These are phyloP conservation scores for Tilletia caries DNA, from an alignment of 1,284 basidiomycete genomes.

Conservation along the genomic window DNA sequence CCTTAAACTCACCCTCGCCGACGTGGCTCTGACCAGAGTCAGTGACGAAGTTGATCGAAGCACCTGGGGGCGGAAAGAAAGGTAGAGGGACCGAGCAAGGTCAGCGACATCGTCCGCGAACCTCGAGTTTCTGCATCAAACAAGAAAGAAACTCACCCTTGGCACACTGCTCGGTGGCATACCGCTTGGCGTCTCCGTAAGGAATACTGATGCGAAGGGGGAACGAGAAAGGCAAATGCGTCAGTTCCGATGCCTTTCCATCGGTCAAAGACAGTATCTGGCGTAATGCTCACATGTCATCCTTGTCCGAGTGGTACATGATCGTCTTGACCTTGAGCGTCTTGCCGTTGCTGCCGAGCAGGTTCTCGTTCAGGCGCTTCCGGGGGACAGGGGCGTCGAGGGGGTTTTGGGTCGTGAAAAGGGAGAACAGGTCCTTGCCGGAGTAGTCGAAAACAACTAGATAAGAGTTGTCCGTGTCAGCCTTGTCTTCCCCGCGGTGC, in stretches of 20 bases:
- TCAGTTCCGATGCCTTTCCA: no score
- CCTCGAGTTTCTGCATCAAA: not conserved
- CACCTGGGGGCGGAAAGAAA: conserved; percentile 12
- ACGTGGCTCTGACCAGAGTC: conserved; percentile 24
- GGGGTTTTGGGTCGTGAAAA: conserved; percentile 33
- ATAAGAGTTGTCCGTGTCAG: not conserved
- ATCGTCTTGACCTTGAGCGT: conserved; percentile 38
- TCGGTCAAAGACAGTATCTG: no score
- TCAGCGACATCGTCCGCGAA: no score
- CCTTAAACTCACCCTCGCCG: not conserved
- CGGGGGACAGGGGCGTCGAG: conserved; percentile 24
- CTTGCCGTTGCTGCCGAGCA: conserved; percentile 12
- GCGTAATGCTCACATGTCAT: no score
- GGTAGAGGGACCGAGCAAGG: no score
- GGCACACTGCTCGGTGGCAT: conserved; percentile 42
- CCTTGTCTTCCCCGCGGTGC: no score
- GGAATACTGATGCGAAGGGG: no score
- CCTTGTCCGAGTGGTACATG: conserved; percentile 41
- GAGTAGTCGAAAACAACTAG: conserved; percentile 20
- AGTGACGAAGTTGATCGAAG: conserved; percentile 34
- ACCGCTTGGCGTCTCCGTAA: conserved; percentile 26
- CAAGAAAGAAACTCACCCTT: conserved; percentile 20
- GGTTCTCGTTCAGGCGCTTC: conserved; percentile 19
- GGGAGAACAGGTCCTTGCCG: conserved; percentile 23
- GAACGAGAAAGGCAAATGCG: no score